phyloP scores from a whole-genome alignment of 1,284 basidiomycete species.

The Agroathelia rolfsii region DNA sequence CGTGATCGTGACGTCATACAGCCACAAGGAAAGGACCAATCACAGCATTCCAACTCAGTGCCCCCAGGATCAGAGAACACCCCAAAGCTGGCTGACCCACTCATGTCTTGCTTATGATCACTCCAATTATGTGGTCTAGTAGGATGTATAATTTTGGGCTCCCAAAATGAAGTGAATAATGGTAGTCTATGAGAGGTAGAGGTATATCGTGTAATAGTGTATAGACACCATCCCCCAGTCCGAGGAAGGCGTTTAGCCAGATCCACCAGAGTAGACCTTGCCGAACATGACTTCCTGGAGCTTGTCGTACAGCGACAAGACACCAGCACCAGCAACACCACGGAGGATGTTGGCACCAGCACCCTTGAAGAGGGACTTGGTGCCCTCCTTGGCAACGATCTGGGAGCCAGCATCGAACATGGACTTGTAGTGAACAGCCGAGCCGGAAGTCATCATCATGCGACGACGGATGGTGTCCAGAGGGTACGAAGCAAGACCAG shows the following conservation, averaged over 20 bases:
- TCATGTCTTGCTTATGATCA: too few species aligned
- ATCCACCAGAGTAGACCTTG: slow-evolving; percentile 90
- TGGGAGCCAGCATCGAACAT: slow-evolving; percentile 79
- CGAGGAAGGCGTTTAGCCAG: slow-evolving; percentile 29
- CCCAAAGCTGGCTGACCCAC: too few species aligned
- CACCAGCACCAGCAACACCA: slow-evolving; percentile 98
- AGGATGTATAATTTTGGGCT: too few species aligned
- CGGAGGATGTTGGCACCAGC: slow-evolving; percentile 97
- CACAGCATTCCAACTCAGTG: too few species aligned
- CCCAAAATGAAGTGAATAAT: too few species aligned
- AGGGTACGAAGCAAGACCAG: slow-evolving; percentile 92
- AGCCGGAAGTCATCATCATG: slow-evolving; percentile 93
- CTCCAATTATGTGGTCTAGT: too few species aligned
- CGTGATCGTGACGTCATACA: too few species aligned
- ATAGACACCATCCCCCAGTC: too few species aligned
- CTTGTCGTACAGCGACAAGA: slow-evolving; percentile 89
- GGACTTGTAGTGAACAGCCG: slow-evolving; percentile 80
- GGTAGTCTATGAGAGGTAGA: too few species aligned
- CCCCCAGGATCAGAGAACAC: too few species aligned
- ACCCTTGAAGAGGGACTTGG: slow-evolving; percentile 87
- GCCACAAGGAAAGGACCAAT: too few species aligned
- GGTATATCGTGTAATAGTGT: too few species aligned
- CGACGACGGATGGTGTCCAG: slow-evolving; percentile 94
- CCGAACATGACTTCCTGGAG: slow-evolving; percentile 87
- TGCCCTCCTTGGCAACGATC: slow-evolving; percentile 87